These are phyloP conservation scores for Aspergillus sp. DNA, from an alignment of 2,329 filamentous ascomycete genomes.

Conservation along the genomic window DNA sequence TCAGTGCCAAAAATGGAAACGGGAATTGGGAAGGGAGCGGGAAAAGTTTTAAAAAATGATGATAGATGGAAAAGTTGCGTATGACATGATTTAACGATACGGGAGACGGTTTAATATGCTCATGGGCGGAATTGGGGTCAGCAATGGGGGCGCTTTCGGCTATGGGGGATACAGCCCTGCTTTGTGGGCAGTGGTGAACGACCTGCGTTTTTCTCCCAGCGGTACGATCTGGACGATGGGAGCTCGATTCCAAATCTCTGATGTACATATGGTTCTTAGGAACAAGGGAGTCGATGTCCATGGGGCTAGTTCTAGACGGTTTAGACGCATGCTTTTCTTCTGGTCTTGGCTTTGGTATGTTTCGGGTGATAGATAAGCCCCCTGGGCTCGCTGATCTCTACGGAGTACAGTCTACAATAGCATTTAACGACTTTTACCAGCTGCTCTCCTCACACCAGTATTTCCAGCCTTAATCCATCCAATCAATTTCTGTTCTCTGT, in stretches of 20 bases:
- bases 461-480: no score
- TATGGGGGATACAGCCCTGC: constrained; percentile 2
- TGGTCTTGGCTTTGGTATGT: neutral
- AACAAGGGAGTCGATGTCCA: constrained; percentile 8
- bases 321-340: neutral
- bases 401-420: no score
- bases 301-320: no score
- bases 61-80: constrained; percentile 6
- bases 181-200: constrained; percentile 8
- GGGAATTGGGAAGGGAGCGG: neutral
- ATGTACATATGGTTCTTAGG: constrained; percentile 28
- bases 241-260: constrained; percentile 21
- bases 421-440: no score
- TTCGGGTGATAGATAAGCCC: no score
- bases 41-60: constrained; percentile 13
- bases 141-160: constrained; percentile 5
- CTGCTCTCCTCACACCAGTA: no score
- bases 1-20: neutral
- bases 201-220: constrained; percentile 4
- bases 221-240: constrained; percentile 10
- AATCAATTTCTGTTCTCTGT: no score
- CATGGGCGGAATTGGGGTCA: constrained; percentile 10
- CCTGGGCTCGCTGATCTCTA: no score
- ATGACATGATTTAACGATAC: constrained; percentile 21
- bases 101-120: constrained; percentile 18